A percentile compares a stretch with the other conserved stretches of the same genome.
phyloP scores from a whole-genome alignment of 257 asterid genomes.

The Pogostemon cablin region DNA sequence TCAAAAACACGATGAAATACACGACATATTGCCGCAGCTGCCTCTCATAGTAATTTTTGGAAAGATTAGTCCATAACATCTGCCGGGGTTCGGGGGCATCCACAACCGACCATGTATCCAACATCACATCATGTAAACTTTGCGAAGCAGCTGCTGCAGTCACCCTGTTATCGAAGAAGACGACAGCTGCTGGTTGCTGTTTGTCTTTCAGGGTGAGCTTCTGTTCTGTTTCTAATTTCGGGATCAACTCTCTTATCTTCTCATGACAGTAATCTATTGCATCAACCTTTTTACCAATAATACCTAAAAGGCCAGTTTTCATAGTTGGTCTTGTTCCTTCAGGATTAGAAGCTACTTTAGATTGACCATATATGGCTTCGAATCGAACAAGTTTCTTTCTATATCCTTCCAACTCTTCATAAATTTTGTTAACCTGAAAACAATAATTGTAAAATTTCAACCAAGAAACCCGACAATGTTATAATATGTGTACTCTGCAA shows the following conservation, averaged over 20 bases:
- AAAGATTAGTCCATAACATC: conserved; percentile 73
- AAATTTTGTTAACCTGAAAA: conserved; percentile 67
- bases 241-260: conserved; percentile 61
- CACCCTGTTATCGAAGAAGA: conserved; percentile 73
- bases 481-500: neutral
- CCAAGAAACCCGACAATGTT: neutral
- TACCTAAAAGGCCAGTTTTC: conserved; percentile 76
- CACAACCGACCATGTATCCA: conserved; percentile 75
- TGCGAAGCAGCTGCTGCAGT: conserved; percentile 89
- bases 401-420: conserved; percentile 70
- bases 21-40: conserved; percentile 54
- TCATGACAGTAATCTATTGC: conserved; percentile 71
- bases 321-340: conserved; percentile 70
- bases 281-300: conserved; percentile 75
- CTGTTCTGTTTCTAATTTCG: conserved; percentile 69
- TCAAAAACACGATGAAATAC: conserved; percentile 66
- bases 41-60: conserved; percentile 60
- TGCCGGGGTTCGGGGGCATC: conserved; percentile 84
- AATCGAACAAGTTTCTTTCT: conserved; percentile 81
- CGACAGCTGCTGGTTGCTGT: conserved; percentile 72
- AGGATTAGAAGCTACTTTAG: conserved; percentile 55
- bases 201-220: conserved; percentile 74
- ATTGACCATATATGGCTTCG: conserved; percentile 59
- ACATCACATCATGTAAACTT: conserved; percentile 70
- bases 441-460: conserved; percentile 9